Evolutionary conservation across 805 yeast genomes (phyloP), one percentile per base, ranked within the genome.

Genomic region (Barnettozyma vustinii): DNA sequence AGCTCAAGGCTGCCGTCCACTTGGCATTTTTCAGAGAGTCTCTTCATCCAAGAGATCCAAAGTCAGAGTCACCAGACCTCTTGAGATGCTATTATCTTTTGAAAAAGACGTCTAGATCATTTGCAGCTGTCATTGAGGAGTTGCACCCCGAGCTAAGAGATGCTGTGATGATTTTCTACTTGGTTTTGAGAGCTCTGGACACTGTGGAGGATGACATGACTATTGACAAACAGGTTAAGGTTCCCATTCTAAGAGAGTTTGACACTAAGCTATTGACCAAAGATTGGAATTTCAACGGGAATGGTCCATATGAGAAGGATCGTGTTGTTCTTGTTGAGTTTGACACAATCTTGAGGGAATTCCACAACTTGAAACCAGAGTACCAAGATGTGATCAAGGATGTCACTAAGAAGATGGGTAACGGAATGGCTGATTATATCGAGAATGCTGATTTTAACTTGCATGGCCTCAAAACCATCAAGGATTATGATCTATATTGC

Each of bases 121-220:
- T 94, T 65, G 90, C 85, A n/a, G 88, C 96, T 0, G 99, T 94
- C 20, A 92, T 92, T 60, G 76, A 78, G 73, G 96, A 94, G 65
- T 75, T 94, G 51, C 84, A 89, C 63, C 97, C 97, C 0, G 96
- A 90, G 60, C 72, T 94, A 55, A 79, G 96, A 55, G 81, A 81
- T 54, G 87, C 85, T 1, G 77, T 88, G 52, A 83, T 82, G 90
- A 51, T 94, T 6, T 94, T 94, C 68, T 94, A 94, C 67, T 68
- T 94, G 48, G 76, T 90, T 20, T 71, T 94, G 55, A 78, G 99
- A 52, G 99, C 96, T 2, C 77, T 94, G 59, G 99, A 94, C 63
- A 94, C 99, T 1, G 77, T 94, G 48, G 99, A 94, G 66, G 99
- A 94, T 66, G 98, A 94, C 66, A 90, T 90, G 95, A 78, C 94